A percentile compares a stretch with the other conserved stretches of the same genome.
These are phyloP conservation scores for Mycena maculata DNA, from an alignment of 768 basidiomycete species.

Conservation along the genomic window DNA sequence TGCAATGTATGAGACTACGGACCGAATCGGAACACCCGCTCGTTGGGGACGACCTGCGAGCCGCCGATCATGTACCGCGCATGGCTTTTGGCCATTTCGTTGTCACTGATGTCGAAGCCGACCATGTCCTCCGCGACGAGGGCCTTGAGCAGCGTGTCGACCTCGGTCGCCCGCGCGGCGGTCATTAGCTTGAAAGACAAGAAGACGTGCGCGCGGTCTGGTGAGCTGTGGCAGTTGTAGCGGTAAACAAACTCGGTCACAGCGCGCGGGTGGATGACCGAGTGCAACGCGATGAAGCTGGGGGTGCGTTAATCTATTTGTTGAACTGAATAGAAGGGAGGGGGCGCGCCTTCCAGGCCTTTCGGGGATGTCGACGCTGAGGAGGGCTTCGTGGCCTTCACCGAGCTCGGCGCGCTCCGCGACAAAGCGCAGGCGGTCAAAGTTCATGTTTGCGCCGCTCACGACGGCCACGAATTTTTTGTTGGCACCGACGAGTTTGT, in stretches of 20 bases:
- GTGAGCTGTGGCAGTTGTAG: conserved; percentile 71
- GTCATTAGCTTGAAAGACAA: conserved; percentile 89
- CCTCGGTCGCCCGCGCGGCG: conserved; percentile 68
- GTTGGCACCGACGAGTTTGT: conserved; percentile 83
- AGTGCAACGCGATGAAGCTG: conserved; percentile 91
- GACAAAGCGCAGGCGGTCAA: conserved; percentile 96
- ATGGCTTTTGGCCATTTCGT: conserved; percentile 96
- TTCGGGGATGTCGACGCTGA: conserved; percentile 96
- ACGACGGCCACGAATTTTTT: conserved; percentile 93
- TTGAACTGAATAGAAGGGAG: not conserved
- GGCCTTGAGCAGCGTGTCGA: conserved; percentile 68
- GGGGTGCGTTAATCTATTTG: conserved; percentile 13
- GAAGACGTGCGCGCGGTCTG: conserved; percentile 84
- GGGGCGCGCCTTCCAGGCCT: conserved; percentile 82
- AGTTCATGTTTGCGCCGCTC: conserved; percentile 99
- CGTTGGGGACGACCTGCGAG: conserved; percentile 77
- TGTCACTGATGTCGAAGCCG: conserved; percentile 90
- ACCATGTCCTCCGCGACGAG: conserved; percentile 81
- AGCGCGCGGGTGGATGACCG: conserved; percentile 87
- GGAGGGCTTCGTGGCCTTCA: conserved; percentile 92
- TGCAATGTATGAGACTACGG: conserved; percentile 44
- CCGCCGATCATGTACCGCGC: conserved; percentile 96
- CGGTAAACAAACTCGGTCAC: conserved; percentile 98
- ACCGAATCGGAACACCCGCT: conserved; percentile 95
- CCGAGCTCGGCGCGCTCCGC: conserved; percentile 98